phyloP scores from a whole-genome alignment of 345 rosid genomes.

The Anastatica hierochuntica region DNA sequence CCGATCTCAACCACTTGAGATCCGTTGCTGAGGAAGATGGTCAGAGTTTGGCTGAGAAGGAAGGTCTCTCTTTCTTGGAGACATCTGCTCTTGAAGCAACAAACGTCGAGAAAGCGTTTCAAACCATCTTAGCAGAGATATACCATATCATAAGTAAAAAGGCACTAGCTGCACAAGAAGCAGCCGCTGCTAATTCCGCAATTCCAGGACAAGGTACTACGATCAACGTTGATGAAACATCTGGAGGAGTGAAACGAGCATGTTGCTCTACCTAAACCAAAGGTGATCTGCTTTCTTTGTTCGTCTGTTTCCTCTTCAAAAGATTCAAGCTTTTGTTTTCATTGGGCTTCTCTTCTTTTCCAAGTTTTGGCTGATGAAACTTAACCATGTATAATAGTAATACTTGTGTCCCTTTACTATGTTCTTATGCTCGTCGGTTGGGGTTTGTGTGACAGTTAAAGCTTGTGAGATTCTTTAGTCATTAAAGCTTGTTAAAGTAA shows the following conservation, averaged over 20 bases:
- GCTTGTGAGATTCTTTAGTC: constrained; percentile 10
- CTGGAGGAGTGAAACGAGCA: constrained; percentile 36
- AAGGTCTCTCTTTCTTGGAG: no score
- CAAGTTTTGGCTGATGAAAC: constrained; percentile 32
- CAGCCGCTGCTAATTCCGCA: background rate
- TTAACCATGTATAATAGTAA: constrained; percentile 23
- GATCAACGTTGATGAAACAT: constrained; percentile 45
- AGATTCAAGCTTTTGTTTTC: constrained; percentile 12
- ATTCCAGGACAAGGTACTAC: constrained; percentile 55
- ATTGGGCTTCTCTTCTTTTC: constrained; percentile 6
- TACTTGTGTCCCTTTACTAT: constrained; percentile 22
- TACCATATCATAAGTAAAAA: no score
- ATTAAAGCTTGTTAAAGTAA: no score
- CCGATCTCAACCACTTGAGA: constrained; percentile 49
- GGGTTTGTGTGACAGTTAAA: constrained; percentile 17
- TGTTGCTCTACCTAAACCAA: constrained; percentile 50
- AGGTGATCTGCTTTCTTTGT: background rate
- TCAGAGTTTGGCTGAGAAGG: no score
- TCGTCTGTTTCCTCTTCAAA: background rate
- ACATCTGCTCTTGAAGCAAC: no score
- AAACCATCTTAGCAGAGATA: no score
- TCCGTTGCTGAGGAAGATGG: no score
- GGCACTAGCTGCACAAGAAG: no score
- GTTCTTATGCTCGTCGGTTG: constrained; percentile 18
- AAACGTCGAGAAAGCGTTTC: no score